A percentile compares a stretch with the other conserved stretches of the same genome.
Conservation (phyloP, 306 rosid genomes). For the Amphicarpaea edgeworthii region DNA sequence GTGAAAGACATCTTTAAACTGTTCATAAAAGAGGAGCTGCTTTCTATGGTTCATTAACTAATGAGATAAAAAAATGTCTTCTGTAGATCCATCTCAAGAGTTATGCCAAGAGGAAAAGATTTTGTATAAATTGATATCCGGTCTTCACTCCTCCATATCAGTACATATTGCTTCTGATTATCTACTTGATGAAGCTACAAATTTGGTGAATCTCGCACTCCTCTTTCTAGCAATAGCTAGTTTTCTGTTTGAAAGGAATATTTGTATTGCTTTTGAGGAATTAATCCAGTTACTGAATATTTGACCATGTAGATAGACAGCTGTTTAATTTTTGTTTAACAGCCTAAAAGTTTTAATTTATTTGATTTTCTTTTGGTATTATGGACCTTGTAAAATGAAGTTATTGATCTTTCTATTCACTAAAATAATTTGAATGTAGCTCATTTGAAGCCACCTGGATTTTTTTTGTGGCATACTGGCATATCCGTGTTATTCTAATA, state of each 20-base stretch:
- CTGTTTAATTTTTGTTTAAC: slow-evolving; percentile 12
- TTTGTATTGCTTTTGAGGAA: slow-evolving; percentile 24
- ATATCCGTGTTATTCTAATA: not conserved
- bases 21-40: slow-evolving; percentile 4
- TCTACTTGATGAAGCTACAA: slow-evolving; percentile 74
- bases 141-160: slow-evolving; percentile 97
- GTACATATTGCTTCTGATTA: slow-evolving; percentile 91
- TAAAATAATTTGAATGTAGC: not conserved
- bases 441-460: slow-evolving; percentile 23
- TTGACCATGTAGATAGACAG: slow-evolving; percentile 2
- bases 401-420: not conserved
- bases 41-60: slow-evolving; percentile 7
- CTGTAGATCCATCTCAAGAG: slow-evolving; percentile 80
- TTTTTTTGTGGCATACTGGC: not conserved
- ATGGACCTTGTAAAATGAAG: slow-evolving; percentile 15
- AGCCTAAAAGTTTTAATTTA: not conserved
- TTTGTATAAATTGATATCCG: slow-evolving; percentile 95
- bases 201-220: slow-evolving; percentile 60
- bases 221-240: slow-evolving; percentile 21
- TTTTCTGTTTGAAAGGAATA: slow-evolving; percentile 14
- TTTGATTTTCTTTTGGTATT: slow-evolving; percentile 5
- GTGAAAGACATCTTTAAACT: slow-evolving; percentile 12
- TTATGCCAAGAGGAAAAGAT: slow-evolving; percentile 87
- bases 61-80: slow-evolving; percentile 22
- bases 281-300: slow-evolving; percentile 37